phyloP scores from a whole-genome alignment of 2,329 filamentous ascomycete species.

The Fusarium sublunatum region DNA sequence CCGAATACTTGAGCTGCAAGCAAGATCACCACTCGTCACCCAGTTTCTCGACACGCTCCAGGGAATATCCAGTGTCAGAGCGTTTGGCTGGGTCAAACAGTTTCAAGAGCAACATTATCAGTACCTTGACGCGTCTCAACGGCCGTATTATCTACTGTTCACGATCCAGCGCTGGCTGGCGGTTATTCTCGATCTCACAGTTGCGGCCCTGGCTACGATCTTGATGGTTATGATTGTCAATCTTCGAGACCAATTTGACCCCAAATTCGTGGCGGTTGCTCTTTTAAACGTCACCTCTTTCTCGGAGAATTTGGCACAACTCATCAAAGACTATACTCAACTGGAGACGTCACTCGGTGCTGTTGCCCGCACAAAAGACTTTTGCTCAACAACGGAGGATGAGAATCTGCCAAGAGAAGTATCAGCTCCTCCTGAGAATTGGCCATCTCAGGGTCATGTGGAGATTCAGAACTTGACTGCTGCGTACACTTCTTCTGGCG shows the following conservation, averaged over 20 bases:
- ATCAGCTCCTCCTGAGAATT: neutral
- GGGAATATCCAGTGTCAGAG: slow-evolving; percentile 49
- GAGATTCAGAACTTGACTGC: slow-evolving; percentile 46
- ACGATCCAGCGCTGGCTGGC: slow-evolving; percentile 63
- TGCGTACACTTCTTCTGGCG: slow-evolving; percentile 42
- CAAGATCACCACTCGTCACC: slow-evolving; percentile 47
- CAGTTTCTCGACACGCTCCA: slow-evolving; percentile 46
- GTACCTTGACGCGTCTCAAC: slow-evolving; percentile 50
- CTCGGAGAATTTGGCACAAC: slow-evolving; percentile 46
- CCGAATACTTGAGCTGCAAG: slow-evolving; percentile 48
- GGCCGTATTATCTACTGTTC: slow-evolving; percentile 56
- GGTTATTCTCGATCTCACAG: slow-evolving; percentile 59
- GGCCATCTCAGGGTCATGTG: slow-evolving; percentile 33
- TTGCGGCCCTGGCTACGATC: slow-evolving; percentile 59
- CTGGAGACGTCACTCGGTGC: slow-evolving; percentile 40
- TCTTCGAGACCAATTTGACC: slow-evolving; percentile 39
- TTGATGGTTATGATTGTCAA: slow-evolving; percentile 58
- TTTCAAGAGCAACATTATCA: slow-evolving; percentile 34
- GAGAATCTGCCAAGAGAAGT: slow-evolving; percentile 5
- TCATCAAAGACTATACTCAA: slow-evolving; percentile 50
- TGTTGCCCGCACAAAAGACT: slow-evolving; percentile 20
- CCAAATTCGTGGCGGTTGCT: slow-evolving; percentile 42
- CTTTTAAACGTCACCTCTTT: slow-evolving; percentile 48
- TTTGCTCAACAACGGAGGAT: slow-evolving; percentile 14
- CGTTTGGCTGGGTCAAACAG: slow-evolving; percentile 48